phyloP scores from a whole-genome alignment of 805 yeast genomes.

The Teunomyces gatunensis region DNA sequence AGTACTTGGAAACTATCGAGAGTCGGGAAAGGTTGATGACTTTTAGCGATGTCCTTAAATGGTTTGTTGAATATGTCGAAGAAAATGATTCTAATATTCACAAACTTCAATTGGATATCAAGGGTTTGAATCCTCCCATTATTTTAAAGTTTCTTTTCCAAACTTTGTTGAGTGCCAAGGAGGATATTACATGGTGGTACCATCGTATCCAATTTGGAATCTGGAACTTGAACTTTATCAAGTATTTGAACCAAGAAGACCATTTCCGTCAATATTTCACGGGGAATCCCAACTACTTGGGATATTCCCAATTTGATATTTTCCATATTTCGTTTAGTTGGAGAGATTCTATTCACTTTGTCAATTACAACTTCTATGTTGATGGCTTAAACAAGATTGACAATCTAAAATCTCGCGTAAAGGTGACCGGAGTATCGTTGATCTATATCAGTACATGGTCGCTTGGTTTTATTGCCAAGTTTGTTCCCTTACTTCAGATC shows the following conservation, averaged over 20 bases:
- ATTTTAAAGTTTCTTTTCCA: constrained; percentile 26
- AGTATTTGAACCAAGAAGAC: constrained; percentile 39
- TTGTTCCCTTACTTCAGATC: constrained; percentile 33
- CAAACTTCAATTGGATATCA: constrained; percentile 40
- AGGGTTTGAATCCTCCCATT: constrained; percentile 36
- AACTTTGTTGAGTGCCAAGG: constrained; percentile 26
- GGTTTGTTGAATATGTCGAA: constrained; percentile 27
- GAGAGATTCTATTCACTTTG: constrained; percentile 29
- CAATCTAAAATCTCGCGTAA: constrained; percentile 18
- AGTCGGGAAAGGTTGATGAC: constrained; percentile 33
- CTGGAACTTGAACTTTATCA: constrained; percentile 39
- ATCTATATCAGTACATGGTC: constrained; percentile 40
- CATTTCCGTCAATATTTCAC: constrained; percentile 27
- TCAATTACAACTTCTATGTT: constrained; percentile 36
- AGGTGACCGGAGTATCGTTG: constrained; percentile 35
- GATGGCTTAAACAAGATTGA: constrained; percentile 19
- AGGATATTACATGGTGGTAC: constrained; percentile 38
- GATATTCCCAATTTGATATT: constrained; percentile 29
- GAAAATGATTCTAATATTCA: constrained; percentile 13
- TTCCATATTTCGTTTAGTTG: constrained; percentile 36
- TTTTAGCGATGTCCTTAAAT: constrained; percentile 29
- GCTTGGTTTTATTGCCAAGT: constrained; percentile 28
- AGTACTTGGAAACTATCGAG: constrained; percentile 27
- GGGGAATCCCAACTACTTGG: constrained; percentile 12
- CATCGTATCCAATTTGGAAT: constrained; percentile 38